Conservation (phyloP, 768 basidiomycete genomes). For the Lactarius akahatsu region DNA sequence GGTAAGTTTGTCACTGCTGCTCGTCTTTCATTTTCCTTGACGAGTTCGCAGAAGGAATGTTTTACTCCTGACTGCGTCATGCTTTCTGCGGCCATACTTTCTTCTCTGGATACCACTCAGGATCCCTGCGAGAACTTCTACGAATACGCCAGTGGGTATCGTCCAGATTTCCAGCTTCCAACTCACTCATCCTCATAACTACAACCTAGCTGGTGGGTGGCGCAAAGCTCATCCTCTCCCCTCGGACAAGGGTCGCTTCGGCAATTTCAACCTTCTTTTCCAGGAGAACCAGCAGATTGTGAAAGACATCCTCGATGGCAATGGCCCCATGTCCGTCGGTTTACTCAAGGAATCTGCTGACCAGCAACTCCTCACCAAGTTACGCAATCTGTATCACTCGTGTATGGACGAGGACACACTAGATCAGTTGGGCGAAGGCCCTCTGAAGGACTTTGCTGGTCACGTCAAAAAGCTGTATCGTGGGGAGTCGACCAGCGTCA, state of each 20-base stretch:
- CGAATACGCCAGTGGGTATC: slow-evolving; percentile 78
- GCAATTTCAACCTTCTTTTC: slow-evolving; percentile 68
- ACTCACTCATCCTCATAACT: slow-evolving; percentile 3
- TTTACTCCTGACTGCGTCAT: slow-evolving; percentile 76
- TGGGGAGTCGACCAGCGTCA: slow-evolving; percentile 47
- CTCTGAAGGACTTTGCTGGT: slow-evolving; percentile 65
- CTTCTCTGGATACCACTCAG: slow-evolving; percentile 71
- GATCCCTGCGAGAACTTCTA: slow-evolving; percentile 98
- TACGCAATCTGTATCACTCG: slow-evolving; percentile 70
- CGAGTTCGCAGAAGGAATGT: slow-evolving; percentile 56
- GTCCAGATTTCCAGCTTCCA: not conserved
- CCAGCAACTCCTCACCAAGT: slow-evolving; percentile 57
- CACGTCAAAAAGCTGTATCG: slow-evolving; percentile 60
- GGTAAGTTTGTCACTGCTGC: not conserved
- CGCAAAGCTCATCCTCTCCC: slow-evolving; percentile 79
- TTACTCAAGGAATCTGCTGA: slow-evolving; percentile 42
- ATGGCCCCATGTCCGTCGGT: slow-evolving; percentile 31
- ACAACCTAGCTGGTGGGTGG: slow-evolving; percentile 79
- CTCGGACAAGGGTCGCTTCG: slow-evolving; percentile 73
- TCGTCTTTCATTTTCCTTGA: not conserved
- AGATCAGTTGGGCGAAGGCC: slow-evolving; percentile 68
- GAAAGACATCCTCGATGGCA: slow-evolving; percentile 62
- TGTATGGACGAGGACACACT: slow-evolving; percentile 81
- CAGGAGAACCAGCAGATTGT: slow-evolving; percentile 79
- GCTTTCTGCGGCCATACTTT: slow-evolving; percentile 78